Percentiles rank a stretch among this genome's conserved stretches.
Conservation (phyloP, 805 yeast species). For the Saturnispora diversa region DNA sequence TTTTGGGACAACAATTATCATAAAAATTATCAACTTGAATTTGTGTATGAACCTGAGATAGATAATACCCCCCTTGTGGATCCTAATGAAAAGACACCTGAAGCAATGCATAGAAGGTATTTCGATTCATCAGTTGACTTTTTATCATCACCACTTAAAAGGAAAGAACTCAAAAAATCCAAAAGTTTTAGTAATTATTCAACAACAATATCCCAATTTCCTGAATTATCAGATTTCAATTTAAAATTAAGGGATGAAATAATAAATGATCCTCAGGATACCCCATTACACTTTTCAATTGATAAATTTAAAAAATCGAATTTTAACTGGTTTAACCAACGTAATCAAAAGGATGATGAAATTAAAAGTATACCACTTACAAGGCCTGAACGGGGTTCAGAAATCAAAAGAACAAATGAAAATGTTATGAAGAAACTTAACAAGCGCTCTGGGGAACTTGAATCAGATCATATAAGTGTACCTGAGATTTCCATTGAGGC, state of each 20-base stretch:
- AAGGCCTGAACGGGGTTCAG: constrained; percentile 6
- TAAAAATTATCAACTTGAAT: constrained; percentile 49
- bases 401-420: constrained; percentile 6
- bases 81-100: constrained; percentile 1
- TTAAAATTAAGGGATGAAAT: too few species aligned
- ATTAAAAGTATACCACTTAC: constrained; percentile 3
- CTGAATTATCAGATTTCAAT: not conserved
- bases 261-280: not conserved
- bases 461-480: not conserved
- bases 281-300: constrained; percentile 6
- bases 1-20: constrained; percentile 72
- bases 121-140: not conserved
- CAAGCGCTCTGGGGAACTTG: not conserved
- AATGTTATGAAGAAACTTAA: not conserved
- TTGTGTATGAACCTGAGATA: constrained; percentile 12
- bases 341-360: not conserved
- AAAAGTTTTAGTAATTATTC: constrained; percentile 21
- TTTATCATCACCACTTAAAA: not conserved
- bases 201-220: too few species aligned
- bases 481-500: not conserved
- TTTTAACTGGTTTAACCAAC: not conserved
- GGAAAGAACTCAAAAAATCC: constrained; percentile 21
- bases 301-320: constrained; percentile 2
- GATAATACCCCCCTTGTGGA: not conserved
- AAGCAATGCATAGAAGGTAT: constrained; percentile 3